Conservation (phyloP, 345 rosid species). For the Hibiscus syriacus region DNA sequence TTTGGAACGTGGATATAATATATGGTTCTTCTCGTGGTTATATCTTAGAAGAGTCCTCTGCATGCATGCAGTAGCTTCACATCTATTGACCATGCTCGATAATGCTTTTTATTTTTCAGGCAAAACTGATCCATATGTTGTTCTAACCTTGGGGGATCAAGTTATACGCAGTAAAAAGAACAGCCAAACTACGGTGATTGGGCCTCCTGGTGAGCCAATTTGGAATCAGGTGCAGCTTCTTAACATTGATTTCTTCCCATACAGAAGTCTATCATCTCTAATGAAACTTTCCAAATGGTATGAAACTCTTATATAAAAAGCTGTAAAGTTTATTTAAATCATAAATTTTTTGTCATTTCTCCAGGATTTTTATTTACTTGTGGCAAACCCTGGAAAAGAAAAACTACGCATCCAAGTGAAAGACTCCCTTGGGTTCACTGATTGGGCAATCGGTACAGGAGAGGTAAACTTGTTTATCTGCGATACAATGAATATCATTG, state of each 20-base stretch:
- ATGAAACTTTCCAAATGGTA: background rate
- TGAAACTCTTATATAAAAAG: background rate
- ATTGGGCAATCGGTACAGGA: slow-evolving; percentile 68
- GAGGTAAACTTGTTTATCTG: slow-evolving; percentile 48
- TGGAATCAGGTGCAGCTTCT: slow-evolving; percentile 85
- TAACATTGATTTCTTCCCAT: slow-evolving; percentile 5
- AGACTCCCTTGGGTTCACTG: slow-evolving; percentile 79
- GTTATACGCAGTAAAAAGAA: slow-evolving; percentile 87
- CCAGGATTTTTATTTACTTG: slow-evolving; percentile 97
- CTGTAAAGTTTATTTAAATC: slow-evolving; percentile 1
- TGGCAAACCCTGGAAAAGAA: slow-evolving; percentile 81
- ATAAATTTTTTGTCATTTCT: slow-evolving; percentile 16
- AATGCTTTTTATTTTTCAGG: slow-evolving; percentile 36
- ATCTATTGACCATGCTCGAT: slow-evolving; percentile 2
- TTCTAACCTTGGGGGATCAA: slow-evolving; percentile 77
- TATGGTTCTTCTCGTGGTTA: background rate
- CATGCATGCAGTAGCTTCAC: slow-evolving; percentile 1
- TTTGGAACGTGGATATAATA: background rate
- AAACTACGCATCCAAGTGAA: slow-evolving; percentile 70
- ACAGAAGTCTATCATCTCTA: slow-evolving; percentile 9
- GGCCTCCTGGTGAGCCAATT: slow-evolving; percentile 93
- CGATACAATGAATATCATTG: background rate
- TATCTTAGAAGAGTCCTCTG: background rate
- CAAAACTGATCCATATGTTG: slow-evolving; percentile 96
- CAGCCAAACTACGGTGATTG: slow-evolving; percentile 92